Base-by-base conservation (phyloP, 495 filamentous ascomycete species). In the Xylaria castorea region DNA sequence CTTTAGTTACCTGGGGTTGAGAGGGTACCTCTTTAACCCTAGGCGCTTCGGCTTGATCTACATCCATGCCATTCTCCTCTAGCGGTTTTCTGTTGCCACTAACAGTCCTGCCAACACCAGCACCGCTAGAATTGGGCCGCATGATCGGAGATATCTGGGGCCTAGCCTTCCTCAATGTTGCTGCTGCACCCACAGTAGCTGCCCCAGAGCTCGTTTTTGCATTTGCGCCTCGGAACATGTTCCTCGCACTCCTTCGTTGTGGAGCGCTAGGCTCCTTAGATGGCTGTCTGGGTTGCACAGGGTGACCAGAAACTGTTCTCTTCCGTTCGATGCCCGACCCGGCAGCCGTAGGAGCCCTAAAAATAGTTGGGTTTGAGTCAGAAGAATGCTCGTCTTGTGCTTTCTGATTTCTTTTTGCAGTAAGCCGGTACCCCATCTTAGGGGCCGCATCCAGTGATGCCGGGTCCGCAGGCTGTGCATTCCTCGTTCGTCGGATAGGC, bases 231-330 rank as follows among this genome's bases (percentile, higher is more conserved):
- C 93, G 92, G 74, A 94, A 90, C 32, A 82, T 80, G 69, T 85
- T 85, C 66, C 94, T 87, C 12, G 91, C 90, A 74, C 94, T 97
- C 76, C 94, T 89, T 76, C 94, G 87, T 72, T 92, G 91, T 9
- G 91, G 90, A 50, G 90, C 90, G 36, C 89, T 88, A 50, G 91
- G 91, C 76, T 94, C 92, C 67, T 88, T 85, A 12, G 85, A 78
- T 55, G 86, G 81, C 68, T 87, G 81, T 68, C 85, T 82, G 14
- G 89, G 81, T 73, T 92, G 89, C 11, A 92, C 89, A 18, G 89
- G 88, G 75, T 95, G 92, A 3, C 94, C 94, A 38, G 94, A 95
- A 20, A 95, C 87, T 6, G 94, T 97, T 71, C 94, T 88, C 82
- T 97, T 97, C 77, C 93, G 88, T 73, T 91, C 92, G 11, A 81